phyloP scores from a whole-genome alignment of 2,329 filamentous ascomycete species.

The Thermomyces lanuginosus region DNA sequence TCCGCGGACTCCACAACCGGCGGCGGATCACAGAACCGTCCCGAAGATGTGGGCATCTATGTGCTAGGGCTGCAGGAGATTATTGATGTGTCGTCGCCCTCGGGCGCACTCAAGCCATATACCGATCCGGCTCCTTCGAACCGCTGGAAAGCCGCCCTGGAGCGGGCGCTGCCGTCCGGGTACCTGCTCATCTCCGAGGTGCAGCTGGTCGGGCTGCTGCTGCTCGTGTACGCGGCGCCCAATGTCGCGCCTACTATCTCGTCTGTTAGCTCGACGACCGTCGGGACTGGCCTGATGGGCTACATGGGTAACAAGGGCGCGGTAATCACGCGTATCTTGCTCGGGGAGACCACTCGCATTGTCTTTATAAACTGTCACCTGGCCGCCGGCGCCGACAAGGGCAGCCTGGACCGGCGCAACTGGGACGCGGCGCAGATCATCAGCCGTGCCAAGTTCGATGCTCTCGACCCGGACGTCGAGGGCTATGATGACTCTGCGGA shows the following conservation, averaged over 20 bases:
- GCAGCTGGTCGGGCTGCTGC: constrained; percentile 69
- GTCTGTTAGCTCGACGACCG: constrained; percentile 63
- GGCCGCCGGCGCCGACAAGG: constrained; percentile 66
- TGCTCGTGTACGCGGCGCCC: constrained; percentile 74
- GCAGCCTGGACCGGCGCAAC: constrained; percentile 63
- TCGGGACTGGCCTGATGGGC: constrained; percentile 79
- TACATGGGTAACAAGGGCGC: constrained; percentile 96
- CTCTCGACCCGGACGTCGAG: constrained; percentile 49
- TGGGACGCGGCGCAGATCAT: constrained; percentile 78
- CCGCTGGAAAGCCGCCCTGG: constrained; percentile 66
- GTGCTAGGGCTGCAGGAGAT: constrained; percentile 84
- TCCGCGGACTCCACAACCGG: constrained; percentile 14
- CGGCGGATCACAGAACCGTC: constrained; percentile 11
- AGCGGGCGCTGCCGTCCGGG: constrained; percentile 55
- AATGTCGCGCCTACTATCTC: constrained; percentile 57
- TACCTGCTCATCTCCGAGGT: constrained; percentile 65
- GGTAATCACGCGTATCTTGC: constrained; percentile 60
- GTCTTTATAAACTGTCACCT: constrained; percentile 88
- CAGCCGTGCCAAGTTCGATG: constrained; percentile 59
- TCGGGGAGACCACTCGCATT: constrained; percentile 78
- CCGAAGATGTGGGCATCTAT: constrained; percentile 64
- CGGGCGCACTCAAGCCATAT: constrained; percentile 61
- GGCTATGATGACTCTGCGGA: constrained; percentile 41
- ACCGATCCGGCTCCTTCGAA: constrained; percentile 54
- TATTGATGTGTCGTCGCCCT: constrained; percentile 64